Conservation (phyloP, 331 rosid genomes). For the Malus hybrid region DNA sequence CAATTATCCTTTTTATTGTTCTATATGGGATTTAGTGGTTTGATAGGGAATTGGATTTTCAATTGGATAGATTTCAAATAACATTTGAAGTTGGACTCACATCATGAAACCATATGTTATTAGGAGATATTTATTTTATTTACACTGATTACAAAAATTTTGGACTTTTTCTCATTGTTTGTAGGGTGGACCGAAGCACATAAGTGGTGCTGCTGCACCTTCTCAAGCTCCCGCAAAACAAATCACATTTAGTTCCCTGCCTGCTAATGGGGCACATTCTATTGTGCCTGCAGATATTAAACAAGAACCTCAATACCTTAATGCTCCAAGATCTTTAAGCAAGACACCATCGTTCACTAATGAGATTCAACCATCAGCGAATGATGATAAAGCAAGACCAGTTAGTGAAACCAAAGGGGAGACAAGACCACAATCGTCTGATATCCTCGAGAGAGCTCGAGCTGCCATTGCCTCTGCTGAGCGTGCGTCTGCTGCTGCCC, state of each 20-base stretch:
- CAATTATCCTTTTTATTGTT: not conserved
- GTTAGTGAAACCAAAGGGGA: slow-evolving; percentile 28
- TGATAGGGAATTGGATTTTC: not conserved
- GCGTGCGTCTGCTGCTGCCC: slow-evolving; percentile 77
- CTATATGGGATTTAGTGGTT: not conserved
- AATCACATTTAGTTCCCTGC: slow-evolving; percentile 26
- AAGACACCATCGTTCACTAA: slow-evolving; percentile 16
- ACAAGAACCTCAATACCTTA: slow-evolving; percentile 36
- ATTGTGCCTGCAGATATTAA: slow-evolving; percentile 16
- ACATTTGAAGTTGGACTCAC: not conserved
- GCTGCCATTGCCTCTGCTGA: slow-evolving; percentile 87
- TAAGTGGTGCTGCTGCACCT: slow-evolving; percentile 31
- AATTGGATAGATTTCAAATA: not conserved
- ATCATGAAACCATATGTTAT: not conserved
- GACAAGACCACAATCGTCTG: slow-evolving; percentile 40
- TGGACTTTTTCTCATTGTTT: slow-evolving; percentile 19
- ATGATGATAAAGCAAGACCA: slow-evolving; percentile 16
- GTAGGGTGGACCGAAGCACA: slow-evolving; percentile 71
- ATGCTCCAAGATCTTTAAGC: slow-evolving; percentile 31
- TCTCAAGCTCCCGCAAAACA: slow-evolving; percentile 35
- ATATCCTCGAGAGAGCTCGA: slow-evolving; percentile 71
- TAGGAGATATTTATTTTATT: not conserved
- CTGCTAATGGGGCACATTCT: slow-evolving; percentile 21
- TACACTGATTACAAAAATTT: not conserved
- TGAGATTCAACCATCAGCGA: slow-evolving; percentile 55